Evolutionary conservation across 163 green algal species (phyloP).

Genomic region (Scenedesmus sp.): DNA sequence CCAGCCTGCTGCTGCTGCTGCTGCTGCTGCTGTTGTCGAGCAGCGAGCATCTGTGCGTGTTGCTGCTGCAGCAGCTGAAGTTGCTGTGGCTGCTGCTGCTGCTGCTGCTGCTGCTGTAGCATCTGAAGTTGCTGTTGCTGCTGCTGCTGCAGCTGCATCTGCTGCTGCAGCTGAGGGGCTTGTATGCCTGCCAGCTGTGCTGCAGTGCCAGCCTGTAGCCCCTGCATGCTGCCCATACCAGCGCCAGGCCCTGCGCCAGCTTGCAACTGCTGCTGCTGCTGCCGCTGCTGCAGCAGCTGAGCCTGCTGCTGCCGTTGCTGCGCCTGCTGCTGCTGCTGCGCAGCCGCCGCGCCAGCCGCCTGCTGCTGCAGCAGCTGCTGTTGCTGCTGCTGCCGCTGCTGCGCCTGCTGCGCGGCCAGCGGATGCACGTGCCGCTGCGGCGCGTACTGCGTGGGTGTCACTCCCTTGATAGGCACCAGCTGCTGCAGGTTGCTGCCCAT

Average conservation of each 20-base stretch:
- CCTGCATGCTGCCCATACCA: neutral
- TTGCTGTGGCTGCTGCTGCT: slow-evolving; percentile 20
- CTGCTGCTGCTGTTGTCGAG: slow-evolving; percentile 16
- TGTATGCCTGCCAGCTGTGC: slow-evolving; percentile 3
- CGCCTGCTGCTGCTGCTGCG: slow-evolving; percentile 12
- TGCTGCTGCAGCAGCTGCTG: slow-evolving; percentile 20
- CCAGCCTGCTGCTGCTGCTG: neutral
- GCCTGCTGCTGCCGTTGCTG: slow-evolving; percentile 9
- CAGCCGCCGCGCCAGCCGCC: neutral
- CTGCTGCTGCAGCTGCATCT: slow-evolving; percentile 9
- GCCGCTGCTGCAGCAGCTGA: neutral
- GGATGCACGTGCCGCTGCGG: slow-evolving; percentile 35
- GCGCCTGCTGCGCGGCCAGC: neutral
- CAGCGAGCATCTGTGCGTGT: neutral
- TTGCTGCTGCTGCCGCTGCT: slow-evolving; percentile 26
- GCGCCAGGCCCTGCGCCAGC: neutral
- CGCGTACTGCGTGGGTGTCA: neutral
- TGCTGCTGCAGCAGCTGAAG: slow-evolving; percentile 13
- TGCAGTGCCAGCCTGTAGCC: neutral
- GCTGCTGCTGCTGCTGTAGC: slow-evolving; percentile 1
- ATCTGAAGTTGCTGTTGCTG: neutral
- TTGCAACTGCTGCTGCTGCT: neutral
- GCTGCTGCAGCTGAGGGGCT: neutral
- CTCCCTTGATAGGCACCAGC: slow-evolving; percentile 30
- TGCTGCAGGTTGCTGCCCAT: neutral